Evolutionary conservation across 371 early-diverging fungal genomes (phyloP), one percentile per base, ranked within the genome.

Genomic region (Fennellomyces sp.): DNA sequence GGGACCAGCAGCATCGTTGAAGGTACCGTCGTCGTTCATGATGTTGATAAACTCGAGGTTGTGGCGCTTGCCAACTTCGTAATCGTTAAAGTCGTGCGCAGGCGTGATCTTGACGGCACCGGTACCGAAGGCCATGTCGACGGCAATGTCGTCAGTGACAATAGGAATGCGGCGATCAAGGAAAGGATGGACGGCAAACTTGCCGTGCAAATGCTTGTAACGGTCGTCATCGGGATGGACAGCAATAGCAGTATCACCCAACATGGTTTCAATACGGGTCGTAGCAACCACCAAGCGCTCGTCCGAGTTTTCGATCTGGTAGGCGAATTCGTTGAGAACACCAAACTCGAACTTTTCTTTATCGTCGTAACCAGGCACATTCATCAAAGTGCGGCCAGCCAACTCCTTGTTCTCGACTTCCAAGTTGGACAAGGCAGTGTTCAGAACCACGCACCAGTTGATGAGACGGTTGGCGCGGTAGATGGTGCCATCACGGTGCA

Each of bases 251-350:
- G 94, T 91, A 82, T 99, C 99, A 66, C 98, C 99, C 49, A 99
- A 82, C 95, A 99, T 99, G 55, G 99, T 99, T 80, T 99, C 99
- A 62, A 98, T 88, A 90, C 99, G 94, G 3, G 99, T 99, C 19
- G 99, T 99, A 23, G 97, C 98, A 41, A 99, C 97, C 60, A 96
- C 79, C 61, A 99, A 82, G 66, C 88, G 88, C 70, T 97, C 97
- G 41, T 87, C 88, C 45, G 89, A 82, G 64, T 82, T 80, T 71
- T 96, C 97, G 19, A 97, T 81, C 55, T 83, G 83, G 78, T 80
- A 97, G 5, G 91, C 94, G 68, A 99, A 95, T 61, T 94, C 94
- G 59, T 96, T 89, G 56, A 95, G 73, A n/a, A 95, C 94, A 77
- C 99, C 99, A 85, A 99, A 99, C 80, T 96, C 94, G 75, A 98